Percentiles rank a stretch among this genome's conserved stretches.
Conservation (phyloP, 352 stramenopile species). For the Phytophthora cryptogea region DNA sequence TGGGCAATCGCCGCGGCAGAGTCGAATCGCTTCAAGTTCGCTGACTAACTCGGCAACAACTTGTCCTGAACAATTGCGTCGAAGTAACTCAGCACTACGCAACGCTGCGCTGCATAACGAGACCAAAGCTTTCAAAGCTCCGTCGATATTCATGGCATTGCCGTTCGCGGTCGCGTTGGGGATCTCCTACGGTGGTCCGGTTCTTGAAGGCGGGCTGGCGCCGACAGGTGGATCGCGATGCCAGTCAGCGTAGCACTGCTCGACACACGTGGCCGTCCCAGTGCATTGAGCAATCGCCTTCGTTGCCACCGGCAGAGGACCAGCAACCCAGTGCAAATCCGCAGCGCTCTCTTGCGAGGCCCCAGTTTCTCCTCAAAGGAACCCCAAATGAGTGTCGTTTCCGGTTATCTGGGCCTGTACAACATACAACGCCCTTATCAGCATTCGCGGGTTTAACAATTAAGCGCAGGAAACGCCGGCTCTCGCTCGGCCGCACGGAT, state of each 20-base stretch:
- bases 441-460: conserved; percentile 12
- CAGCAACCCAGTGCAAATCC: conserved; percentile 9
- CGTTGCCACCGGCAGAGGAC: conserved; percentile 7
- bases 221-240: conserved; percentile 5
- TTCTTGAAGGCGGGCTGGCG: conserved; percentile 8
- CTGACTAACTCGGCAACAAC: not conserved
- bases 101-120: not conserved
- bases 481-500: not conserved
- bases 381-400: not conserved
- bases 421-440: conserved; percentile 14
- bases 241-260: conserved; percentile 20
- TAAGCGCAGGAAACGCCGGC: not conserved
- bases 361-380: no score
- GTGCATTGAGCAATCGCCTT: not conserved
- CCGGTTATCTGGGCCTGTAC: conserved; percentile 7
- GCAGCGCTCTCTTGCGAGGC: conserved; percentile 5
- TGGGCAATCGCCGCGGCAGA: conserved; percentile 16
- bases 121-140: not conserved
- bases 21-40: conserved; percentile 6
- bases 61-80: no score
- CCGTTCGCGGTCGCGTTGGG: not conserved
- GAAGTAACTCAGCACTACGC: no score
- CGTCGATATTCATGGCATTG: not conserved
- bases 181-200: not conserved
- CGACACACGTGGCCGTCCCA: conserved; percentile 4